Conservation (phyloP, 1,284 basidiomycete species). For the Malassezia globosa region DNA sequence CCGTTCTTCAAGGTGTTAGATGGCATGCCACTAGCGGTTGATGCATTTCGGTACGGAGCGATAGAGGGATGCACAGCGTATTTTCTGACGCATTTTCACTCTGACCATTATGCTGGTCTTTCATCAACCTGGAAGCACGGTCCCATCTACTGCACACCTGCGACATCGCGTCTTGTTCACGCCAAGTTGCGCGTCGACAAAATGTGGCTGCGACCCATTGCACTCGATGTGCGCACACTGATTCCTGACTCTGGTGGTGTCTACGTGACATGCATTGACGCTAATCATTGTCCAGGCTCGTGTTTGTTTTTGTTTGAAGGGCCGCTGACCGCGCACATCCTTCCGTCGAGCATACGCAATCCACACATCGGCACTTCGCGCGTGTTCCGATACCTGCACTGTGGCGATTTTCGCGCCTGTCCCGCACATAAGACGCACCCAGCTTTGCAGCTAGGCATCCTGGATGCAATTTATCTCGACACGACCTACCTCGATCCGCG, state of each 20-base stretch:
- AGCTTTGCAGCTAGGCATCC: slow-evolving; percentile 20
- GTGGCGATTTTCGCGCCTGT: slow-evolving; percentile 60
- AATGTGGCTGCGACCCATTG: slow-evolving; percentile 74
- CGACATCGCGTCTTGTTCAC: slow-evolving; percentile 77
- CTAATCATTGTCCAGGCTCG: slow-evolving; percentile 88
- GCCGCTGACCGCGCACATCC: slow-evolving; percentile 67
- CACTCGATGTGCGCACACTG: slow-evolving; percentile 62
- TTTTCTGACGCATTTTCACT: slow-evolving; percentile 56
- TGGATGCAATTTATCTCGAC: slow-evolving; percentile 85
- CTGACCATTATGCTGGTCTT: slow-evolving; percentile 50
- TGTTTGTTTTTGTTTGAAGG: slow-evolving; percentile 89
- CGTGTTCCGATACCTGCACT: slow-evolving; percentile 80
- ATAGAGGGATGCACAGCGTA: slow-evolving; percentile 78
- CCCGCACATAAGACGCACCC: slow-evolving; percentile 33
- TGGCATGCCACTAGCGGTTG: slow-evolving; percentile 93
- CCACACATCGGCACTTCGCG: slow-evolving; percentile 40
- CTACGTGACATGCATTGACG: slow-evolving; percentile 81
- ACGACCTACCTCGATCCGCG: slow-evolving; percentile 90
- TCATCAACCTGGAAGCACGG: slow-evolving; percentile 70
- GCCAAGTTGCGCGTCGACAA: slow-evolving; percentile 77
- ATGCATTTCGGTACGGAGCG: slow-evolving; percentile 84
- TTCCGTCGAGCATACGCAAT: slow-evolving; percentile 21
- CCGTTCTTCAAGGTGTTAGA: slow-evolving; percentile 56
- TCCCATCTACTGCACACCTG: slow-evolving; percentile 77
- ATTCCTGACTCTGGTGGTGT: slow-evolving; percentile 78